phyloP scores from a whole-genome alignment of 345 rosid species.

The Microthlaspi erraticum region DNA sequence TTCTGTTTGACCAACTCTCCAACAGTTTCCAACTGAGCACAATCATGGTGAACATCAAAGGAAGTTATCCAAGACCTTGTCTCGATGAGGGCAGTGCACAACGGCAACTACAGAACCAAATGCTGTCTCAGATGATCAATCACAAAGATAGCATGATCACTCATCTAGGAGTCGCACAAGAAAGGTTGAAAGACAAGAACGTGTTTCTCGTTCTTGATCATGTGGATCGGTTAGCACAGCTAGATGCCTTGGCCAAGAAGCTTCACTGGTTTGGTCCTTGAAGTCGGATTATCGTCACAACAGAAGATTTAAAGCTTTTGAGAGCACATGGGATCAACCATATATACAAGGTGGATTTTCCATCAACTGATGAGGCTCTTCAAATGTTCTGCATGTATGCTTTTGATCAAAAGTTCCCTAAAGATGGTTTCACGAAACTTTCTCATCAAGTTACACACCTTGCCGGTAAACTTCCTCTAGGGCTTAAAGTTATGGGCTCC shows the following conservation, averaged over 20 bases:
- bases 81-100: background rate
- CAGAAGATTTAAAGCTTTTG: background rate
- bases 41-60: background rate
- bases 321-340: background rate
- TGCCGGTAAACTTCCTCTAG: background rate
- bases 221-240: background rate
- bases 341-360: background rate
- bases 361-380: background rate
- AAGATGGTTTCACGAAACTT: background rate
- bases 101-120: background rate
- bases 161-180: background rate
- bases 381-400: background rate
- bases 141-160: background rate
- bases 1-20: background rate
- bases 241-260: background rate
- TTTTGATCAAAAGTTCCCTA: background rate
- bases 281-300: background rate
- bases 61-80: background rate
- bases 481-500: background rate
- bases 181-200: background rate
- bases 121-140: background rate
- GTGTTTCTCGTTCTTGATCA: background rate
- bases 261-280: background rate
- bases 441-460: background rate
- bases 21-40: background rate